Conservation (phyloP, 2,329 filamentous ascomycete species). For the Epicoccum nigrum region DNA sequence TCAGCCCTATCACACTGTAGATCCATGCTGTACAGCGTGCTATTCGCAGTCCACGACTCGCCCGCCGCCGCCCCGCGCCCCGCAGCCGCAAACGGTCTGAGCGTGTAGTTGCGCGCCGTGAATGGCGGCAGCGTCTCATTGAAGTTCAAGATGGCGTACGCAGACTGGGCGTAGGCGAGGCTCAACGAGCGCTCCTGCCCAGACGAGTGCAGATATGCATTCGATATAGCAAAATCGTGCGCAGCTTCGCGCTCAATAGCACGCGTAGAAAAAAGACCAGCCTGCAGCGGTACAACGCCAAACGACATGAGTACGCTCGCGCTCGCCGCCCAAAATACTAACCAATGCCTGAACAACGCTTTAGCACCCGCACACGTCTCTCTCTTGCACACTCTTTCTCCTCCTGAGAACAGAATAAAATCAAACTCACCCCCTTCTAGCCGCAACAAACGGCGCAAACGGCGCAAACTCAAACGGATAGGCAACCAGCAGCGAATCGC, state of each 20-base stretch:
- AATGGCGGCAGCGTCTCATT: slow-evolving; percentile 53
- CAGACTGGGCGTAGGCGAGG: slow-evolving; percentile 50
- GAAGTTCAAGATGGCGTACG: slow-evolving; percentile 56
- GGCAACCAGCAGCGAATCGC: slow-evolving; percentile 57
- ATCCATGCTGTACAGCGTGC: slow-evolving; percentile 39
- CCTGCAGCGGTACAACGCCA: slow-evolving; percentile 61
- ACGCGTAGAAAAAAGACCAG: slow-evolving; percentile 55
- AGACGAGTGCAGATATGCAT: slow-evolving; percentile 28
- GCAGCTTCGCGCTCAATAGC: slow-evolving; percentile 24
- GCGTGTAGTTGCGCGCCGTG: slow-evolving; percentile 50
- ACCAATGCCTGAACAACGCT: slow-evolving; percentile 55
- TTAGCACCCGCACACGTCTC: background rate
- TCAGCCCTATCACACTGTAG: slow-evolving; percentile 32
- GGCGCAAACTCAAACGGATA: slow-evolving; percentile 60
- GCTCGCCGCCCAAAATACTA: slow-evolving; percentile 55
- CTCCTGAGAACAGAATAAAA: background rate
- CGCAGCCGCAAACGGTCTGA: slow-evolving; percentile 49
- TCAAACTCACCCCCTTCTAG: background rate
- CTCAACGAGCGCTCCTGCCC: slow-evolving; percentile 43
- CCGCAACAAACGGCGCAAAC: slow-evolving; percentile 42
- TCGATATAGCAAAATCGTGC: slow-evolving; percentile 19
- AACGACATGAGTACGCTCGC: slow-evolving; percentile 60
- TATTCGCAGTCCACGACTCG: slow-evolving; percentile 28
- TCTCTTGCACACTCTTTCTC: background rate
- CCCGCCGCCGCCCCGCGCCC: slow-evolving; percentile 22